Evolutionary conservation across 257 asterid species (phyloP).

Genomic region (Jacaranda copaia): DNA sequence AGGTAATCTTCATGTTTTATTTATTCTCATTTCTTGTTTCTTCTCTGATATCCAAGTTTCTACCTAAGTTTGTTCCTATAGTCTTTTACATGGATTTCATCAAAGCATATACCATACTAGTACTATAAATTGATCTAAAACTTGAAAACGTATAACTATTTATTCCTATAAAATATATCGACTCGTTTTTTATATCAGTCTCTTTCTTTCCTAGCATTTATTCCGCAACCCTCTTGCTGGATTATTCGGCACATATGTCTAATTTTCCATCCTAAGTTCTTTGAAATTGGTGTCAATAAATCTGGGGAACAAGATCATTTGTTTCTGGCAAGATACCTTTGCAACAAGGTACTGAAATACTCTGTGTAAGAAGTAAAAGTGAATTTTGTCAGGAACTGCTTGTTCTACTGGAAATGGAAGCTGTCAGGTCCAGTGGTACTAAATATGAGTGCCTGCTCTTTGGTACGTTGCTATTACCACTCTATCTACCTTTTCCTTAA

Average conservation of each 20-base stretch:
- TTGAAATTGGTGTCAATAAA: neutral
- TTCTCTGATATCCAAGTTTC: conserved; percentile 22
- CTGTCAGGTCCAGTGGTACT: conserved; percentile 41
- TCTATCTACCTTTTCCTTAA: neutral
- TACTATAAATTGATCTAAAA: neutral
- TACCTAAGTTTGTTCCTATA: neutral
- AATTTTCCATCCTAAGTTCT: conserved; percentile 4
- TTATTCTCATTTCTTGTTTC: conserved; percentile 28
- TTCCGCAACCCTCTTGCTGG: conserved; percentile 8
- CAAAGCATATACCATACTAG: conserved; percentile 29
- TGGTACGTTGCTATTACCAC: conserved; percentile 49
- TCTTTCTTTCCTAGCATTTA: conserved; percentile 16
- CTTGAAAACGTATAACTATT: neutral
- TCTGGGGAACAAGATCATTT: conserved; percentile 4
- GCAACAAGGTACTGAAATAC: conserved; percentile 20
- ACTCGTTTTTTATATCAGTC: neutral
- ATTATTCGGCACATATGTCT: conserved; percentile 6
- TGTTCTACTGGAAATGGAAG: conserved; percentile 61
- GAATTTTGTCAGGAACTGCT: conserved; percentile 18
- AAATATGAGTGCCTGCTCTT: conserved; percentile 71
- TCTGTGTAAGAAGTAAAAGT: neutral
- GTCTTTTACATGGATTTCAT: conserved; percentile 29
- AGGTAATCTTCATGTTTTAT: conserved; percentile 36
- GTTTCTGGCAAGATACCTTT: neutral
- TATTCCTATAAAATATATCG: neutral